Evolutionary conservation across 2,329 filamentous ascomycete species (phyloP).

Genomic region (Fonsecaea pedrosoi): DNA sequence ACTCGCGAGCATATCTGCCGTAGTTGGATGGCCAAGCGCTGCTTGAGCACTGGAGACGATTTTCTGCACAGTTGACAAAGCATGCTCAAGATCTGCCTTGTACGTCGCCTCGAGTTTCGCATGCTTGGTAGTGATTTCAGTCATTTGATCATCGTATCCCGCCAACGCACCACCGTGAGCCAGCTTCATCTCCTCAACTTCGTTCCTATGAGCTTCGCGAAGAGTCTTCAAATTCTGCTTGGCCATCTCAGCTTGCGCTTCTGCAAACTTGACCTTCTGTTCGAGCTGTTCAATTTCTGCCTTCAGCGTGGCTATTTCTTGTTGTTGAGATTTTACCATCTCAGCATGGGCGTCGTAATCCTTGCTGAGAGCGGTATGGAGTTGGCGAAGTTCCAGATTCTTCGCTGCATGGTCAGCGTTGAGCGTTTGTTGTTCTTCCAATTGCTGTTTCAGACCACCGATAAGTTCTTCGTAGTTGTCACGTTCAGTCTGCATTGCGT

Average conservation of each 20-base stretch:
- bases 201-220: conserved; percentile 46
- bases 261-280: conserved; percentile 58
- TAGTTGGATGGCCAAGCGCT: conserved; percentile 40
- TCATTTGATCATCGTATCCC: conserved; percentile 46
- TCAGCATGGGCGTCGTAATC: conserved; percentile 72
- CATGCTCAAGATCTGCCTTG: conserved; percentile 67
- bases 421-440: conserved; percentile 79
- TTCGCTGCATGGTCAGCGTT: conserved; percentile 72
- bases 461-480: conserved; percentile 67
- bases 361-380: conserved; percentile 69
- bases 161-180: conserved; percentile 42
- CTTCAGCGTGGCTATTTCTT: conserved; percentile 54
- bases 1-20: conserved; percentile 39
- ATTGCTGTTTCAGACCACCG: conserved; percentile 70
- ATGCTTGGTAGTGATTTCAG: conserved; percentile 56
- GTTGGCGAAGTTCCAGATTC: conserved; percentile 75
- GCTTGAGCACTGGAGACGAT: conserved; percentile 33
- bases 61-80: conserved; percentile 43
- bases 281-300: conserved; percentile 37
- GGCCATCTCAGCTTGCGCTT: conserved; percentile 62
- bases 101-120: conserved; percentile 66
- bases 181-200: conserved; percentile 42
- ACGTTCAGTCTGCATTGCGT: conserved; percentile 59
- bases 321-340: conserved; percentile 63
- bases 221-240: conserved; percentile 51